Conservation (phyloP, 257 asterid genomes). For the Solanum sitiens region DNA sequence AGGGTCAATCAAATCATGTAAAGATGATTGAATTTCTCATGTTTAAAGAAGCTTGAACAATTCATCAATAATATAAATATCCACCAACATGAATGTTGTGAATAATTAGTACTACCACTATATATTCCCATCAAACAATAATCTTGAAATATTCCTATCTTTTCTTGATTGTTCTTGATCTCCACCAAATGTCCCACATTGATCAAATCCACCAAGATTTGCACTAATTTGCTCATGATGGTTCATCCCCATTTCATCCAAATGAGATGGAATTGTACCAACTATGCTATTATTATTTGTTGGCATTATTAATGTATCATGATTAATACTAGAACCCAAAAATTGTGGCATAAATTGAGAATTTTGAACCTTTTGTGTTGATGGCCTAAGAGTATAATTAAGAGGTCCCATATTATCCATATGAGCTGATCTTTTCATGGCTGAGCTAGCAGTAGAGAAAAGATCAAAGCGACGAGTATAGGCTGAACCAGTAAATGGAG, state of each 20-base stretch:
- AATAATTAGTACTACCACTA: constrained; percentile 1
- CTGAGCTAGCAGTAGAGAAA: constrained; percentile 10
- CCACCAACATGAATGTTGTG: constrained; percentile 9
- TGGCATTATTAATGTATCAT: constrained; percentile 14
- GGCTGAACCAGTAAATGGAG: neutral
- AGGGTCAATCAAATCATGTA: neutral
- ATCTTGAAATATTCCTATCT: neutral
- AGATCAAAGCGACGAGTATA: constrained; percentile 7
- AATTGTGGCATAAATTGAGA: constrained; percentile 1
- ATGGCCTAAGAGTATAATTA: constrained; percentile 33
- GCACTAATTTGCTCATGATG: neutral
- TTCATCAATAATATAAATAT: neutral
- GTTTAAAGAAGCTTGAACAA: neutral
- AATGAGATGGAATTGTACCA: constrained; percentile 9
- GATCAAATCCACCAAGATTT: neutral
- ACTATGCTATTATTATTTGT: constrained; percentile 9
- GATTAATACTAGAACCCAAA: constrained; percentile 11
- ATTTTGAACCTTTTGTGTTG: constrained; percentile 23
- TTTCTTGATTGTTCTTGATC: neutral
- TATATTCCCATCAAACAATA: neutral
- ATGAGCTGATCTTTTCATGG: constrained; percentile 22
- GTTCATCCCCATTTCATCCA: neutral
- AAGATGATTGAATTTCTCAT: neutral
- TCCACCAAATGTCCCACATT: neutral
- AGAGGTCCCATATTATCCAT: constrained; percentile 16